Conservation (phyloP, 805 yeast genomes). For the Wickerhamomyces silvicola region DNA sequence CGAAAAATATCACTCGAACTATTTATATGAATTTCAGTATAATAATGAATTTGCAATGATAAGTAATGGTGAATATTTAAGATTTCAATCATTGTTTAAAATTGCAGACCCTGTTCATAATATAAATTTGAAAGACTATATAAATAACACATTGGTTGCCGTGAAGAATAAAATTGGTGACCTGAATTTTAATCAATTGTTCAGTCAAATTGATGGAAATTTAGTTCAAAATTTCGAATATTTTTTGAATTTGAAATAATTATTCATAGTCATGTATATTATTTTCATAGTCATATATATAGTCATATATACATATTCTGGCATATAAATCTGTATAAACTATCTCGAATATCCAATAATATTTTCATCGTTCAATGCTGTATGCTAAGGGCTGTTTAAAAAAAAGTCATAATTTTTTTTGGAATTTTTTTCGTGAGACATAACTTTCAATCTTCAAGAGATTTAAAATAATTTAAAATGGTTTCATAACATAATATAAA, state of each 20-base stretch:
- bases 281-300: background rate
- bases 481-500: slow-evolving; percentile 67
- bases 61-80: slow-evolving; percentile 36
- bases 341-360: too few relatives aligned
- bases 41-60: slow-evolving; percentile 16
- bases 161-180: slow-evolving; percentile 11
- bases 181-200: slow-evolving; percentile 4
- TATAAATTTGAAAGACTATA: slow-evolving; percentile 40
- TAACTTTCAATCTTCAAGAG: background rate
- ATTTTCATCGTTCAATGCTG: too few relatives aligned
- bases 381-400: too few relatives aligned
- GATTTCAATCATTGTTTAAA: slow-evolving; percentile 33
- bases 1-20: slow-evolving; percentile 41
- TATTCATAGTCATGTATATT: background rate
- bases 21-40: slow-evolving; percentile 24
- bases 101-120: slow-evolving; percentile 47
- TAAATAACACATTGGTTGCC: slow-evolving; percentile 25
- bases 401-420: background rate
- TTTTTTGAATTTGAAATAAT: slow-evolving; percentile 8
- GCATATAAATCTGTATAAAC: too few relatives aligned
- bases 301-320: too few relatives aligned
- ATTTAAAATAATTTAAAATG: slow-evolving; percentile 21
- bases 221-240: slow-evolving; percentile 20
- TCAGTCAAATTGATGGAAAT: slow-evolving; percentile 9
- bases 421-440: background rate